These are phyloP conservation scores for Phytophthora meadii DNA, from an alignment of 352 stramenopile species.

Conservation along the genomic window DNA sequence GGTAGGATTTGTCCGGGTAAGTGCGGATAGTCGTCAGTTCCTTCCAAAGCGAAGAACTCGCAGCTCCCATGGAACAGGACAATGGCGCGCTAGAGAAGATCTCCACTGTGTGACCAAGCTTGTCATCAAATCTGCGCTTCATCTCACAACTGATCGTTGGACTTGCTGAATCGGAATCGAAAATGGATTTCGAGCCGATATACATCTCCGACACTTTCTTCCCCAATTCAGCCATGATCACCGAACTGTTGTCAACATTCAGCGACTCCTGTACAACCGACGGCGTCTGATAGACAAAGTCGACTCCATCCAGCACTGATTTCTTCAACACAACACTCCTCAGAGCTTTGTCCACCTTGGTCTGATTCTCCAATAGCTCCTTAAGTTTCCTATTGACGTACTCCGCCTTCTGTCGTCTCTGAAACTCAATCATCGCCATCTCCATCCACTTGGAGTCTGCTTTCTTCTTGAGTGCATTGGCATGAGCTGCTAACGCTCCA, in stretches of 20 bases:
- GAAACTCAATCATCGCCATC: slow-evolving; percentile 26
- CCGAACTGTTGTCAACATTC: slow-evolving; percentile 26
- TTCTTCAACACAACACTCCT: slow-evolving; percentile 20
- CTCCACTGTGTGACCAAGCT: slow-evolving; percentile 17
- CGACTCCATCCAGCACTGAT: slow-evolving; percentile 27
- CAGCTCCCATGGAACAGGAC: slow-evolving; percentile 23
- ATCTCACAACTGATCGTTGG: slow-evolving; percentile 18
- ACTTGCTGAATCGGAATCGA: background rate
- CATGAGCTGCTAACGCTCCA: slow-evolving; percentile 10
- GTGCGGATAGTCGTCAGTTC: slow-evolving; percentile 28
- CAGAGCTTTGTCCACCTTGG: slow-evolving; percentile 24
- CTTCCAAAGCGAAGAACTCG: slow-evolving; percentile 26
- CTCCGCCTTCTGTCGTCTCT: slow-evolving; percentile 28
- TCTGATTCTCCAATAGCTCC: slow-evolving; percentile 24
- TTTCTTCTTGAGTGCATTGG: slow-evolving; percentile 12
- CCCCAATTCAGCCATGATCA: slow-evolving; percentile 30
- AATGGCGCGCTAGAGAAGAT: slow-evolving; percentile 27
- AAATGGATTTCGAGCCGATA: slow-evolving; percentile 9
- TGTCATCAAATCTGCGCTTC: slow-evolving; percentile 8
- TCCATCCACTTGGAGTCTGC: slow-evolving; percentile 29
- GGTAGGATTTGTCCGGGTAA: slow-evolving; percentile 39
- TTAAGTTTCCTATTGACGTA: slow-evolving; percentile 33
- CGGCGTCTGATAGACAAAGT: slow-evolving; percentile 15
- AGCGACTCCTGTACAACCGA: slow-evolving; percentile 2
- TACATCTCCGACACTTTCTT: slow-evolving; percentile 33